Evolutionary conservation across 768 basidiomycete genomes (phyloP), one percentile per base, ranked within the genome.

Genomic region (Lactarius hengduanensis): DNA sequence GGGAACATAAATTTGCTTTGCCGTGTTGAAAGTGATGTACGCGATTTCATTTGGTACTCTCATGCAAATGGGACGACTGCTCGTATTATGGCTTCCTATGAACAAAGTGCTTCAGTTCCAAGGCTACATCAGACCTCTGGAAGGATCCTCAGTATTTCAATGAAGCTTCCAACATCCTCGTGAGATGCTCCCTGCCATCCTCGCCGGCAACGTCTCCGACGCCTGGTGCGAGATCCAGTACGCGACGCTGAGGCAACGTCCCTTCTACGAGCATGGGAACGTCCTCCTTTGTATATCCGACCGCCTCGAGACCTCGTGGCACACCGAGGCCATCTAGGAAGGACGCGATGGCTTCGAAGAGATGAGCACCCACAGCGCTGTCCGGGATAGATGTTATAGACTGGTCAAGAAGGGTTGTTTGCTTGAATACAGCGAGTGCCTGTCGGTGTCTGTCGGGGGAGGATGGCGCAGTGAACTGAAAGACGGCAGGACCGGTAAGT

Each of bases 401-500:
- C 16, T 91, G 84, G 77, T 92, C 87, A 1, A 86, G 80, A n/a
- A 81, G 74, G 30, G 82, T 86, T 0, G 86, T 86, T 63, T 79
- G 76, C 50, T 82, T 85, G 82, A 97, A 98, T 72, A 96, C 87
- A 2, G 91, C 87, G 18, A 96, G 83, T 1, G 88, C 92, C 76
- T 93, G 87, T 55, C 96, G 89, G 77, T 98, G 96, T 53, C 95
- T 89, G 67, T 89, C 86, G 2, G 95, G 94, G 0, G 93, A 89
- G 5, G 96, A 96, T 8, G 96, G 95, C 0, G 96, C 91, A 9
- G 96, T 98, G 77, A 96, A 98, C 73, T 90, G 86, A 83, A 98
- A 98, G 54, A 98, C 96, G 70, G 96, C 90, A 34, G 94, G 94
- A 11, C 92, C 94, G 22, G 93, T 92, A 64, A 96, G 78, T 6